Conservation (phyloP, 306 rosid species). For the Quercus aquifolioides region DNA sequence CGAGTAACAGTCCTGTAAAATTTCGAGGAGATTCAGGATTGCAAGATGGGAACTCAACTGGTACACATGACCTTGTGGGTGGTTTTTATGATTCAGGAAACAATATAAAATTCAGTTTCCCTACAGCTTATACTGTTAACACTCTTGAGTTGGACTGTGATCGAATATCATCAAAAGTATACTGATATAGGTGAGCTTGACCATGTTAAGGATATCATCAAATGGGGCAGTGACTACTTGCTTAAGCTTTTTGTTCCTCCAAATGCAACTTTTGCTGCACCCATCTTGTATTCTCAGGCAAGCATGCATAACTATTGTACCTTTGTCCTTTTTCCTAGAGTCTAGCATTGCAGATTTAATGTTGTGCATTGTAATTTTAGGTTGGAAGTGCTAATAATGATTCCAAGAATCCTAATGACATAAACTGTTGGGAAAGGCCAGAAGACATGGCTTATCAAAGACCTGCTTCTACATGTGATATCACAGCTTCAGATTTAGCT, state of each 20-base stretch:
- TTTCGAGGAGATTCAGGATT: conserved; percentile 76
- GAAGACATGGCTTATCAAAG: conserved; percentile 65
- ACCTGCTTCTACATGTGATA: conserved; percentile 55
- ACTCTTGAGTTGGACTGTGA: conserved; percentile 74
- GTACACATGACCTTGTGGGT: conserved; percentile 46
- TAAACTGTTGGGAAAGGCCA: conserved; percentile 75
- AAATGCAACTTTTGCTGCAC: conserved; percentile 33
- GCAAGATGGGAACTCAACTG: conserved; percentile 46
- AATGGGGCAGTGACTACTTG: conserved; percentile 83
- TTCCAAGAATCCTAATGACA: conserved; percentile 34
- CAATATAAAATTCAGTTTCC: conserved; percentile 73
- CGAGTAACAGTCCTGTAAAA: conserved; percentile 50
- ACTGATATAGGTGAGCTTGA: conserved; percentile 62
- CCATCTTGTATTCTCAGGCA: conserved; percentile 69
- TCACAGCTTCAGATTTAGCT: conserved; percentile 70
- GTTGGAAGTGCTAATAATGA: conserved; percentile 59
- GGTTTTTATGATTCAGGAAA: conserved; percentile 94
- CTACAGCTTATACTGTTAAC: conserved; percentile 80
- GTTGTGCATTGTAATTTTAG: conserved; percentile 28
- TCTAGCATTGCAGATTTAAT: not conserved
- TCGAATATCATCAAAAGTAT: conserved; percentile 73
- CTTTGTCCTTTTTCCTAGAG: not conserved
- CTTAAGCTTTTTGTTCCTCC: conserved; percentile 53
- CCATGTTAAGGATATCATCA: conserved; percentile 76
- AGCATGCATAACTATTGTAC: conserved; percentile 7